A percentile compares a stretch with the other conserved stretches of the same genome.
phyloP scores from a whole-genome alignment of 805 yeast genomes.

The Kockiozyma suomiensis region DNA sequence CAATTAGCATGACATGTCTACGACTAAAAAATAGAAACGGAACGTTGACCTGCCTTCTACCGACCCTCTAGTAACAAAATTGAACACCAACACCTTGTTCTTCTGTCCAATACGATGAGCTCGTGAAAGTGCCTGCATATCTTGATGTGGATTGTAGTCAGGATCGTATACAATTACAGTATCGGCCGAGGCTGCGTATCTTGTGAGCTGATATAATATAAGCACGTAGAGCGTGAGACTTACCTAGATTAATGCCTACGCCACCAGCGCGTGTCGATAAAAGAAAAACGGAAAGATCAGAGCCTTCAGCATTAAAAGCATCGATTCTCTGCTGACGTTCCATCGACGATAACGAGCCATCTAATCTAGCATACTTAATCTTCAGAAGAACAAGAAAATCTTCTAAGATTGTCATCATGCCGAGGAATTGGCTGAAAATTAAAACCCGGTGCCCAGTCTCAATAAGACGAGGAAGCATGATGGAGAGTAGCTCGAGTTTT shows the following conservation, averaged over 20 bases:
- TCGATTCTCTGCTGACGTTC: conserved; percentile 67
- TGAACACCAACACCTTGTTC: conserved; percentile 71
- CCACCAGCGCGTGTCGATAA: conserved; percentile 94
- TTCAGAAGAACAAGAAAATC: conserved; percentile 69
- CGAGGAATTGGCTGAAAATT: conserved; percentile 82
- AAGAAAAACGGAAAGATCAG: conserved; percentile 57
- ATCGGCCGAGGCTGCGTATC: conserved; percentile 80
- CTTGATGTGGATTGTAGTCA: conserved; percentile 98
- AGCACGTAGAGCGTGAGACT: too few species aligned
- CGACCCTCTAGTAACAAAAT: conserved; percentile 54
- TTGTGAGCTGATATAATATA: too few species aligned
- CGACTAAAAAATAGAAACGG: conserved; percentile 56
- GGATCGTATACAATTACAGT: conserved; percentile 86
- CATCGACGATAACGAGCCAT: conserved; percentile 68
- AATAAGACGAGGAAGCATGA: conserved; percentile 45
- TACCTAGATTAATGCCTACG: conserved; percentile 80
- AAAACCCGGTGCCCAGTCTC: conserved; percentile 63
- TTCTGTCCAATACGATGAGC: conserved; percentile 91
- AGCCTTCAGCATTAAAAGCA: conserved; percentile 48
- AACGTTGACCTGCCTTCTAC: conserved; percentile 66
- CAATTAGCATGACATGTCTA: conserved; percentile 40
- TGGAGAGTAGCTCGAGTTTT: conserved; percentile 76
- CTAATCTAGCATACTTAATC: conserved; percentile 40
- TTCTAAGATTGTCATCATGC: conserved; percentile 73
- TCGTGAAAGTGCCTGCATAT: conserved; percentile 92